Base-by-base conservation (phyloP, 164 flowering plant genomes). In the Macadamia tetraphylla region DNA sequence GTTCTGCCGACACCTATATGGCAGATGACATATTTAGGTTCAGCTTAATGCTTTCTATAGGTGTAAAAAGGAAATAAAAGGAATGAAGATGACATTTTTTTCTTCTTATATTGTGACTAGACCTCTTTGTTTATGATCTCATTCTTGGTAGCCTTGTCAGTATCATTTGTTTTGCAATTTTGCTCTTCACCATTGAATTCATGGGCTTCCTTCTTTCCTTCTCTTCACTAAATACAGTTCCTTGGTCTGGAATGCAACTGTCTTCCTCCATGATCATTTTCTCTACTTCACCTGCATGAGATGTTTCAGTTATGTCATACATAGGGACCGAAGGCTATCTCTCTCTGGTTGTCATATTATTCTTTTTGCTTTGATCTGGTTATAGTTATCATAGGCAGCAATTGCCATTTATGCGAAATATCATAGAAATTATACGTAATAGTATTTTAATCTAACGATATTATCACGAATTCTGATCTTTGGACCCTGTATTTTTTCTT, bases 271-370 rank as follows among this genome's bases (percentile, higher is more conserved):
- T 40, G 53, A 62, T 63, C 29, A 3, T 52, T 30, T 63, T 62
- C 29, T 58, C 52, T 63, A 1, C 31, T 63, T 55, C 49, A 58
- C 48, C 70, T 73, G 71, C 60, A 58, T 8, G 59, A 48, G 29
- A 49, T 58, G 40, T 60, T 15, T 64, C 42, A 29, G 15, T 52
- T 15, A 7, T 29, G 10, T 63, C 53, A 58, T 17, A 17, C 29
- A 51, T 63, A 31, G 58, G 23, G 23, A 35, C 44, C 42, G 17
- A 59, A 42, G 6, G 6, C 23, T 23, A 0, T 23, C 17, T 58
- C 18, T n/a, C 6, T 58, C 23, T 3, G 29, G 14, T 18, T 23
- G 14, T 58, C 15, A 13, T 13, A 52, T 17, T 52, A 11, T 52
- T 1, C 14, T 17, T 13, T 14, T 1, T 53, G 17, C 1, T 6